Conservation (phyloP, 768 basidiomycete species). For the Hygrocybe coccinea region DNA sequence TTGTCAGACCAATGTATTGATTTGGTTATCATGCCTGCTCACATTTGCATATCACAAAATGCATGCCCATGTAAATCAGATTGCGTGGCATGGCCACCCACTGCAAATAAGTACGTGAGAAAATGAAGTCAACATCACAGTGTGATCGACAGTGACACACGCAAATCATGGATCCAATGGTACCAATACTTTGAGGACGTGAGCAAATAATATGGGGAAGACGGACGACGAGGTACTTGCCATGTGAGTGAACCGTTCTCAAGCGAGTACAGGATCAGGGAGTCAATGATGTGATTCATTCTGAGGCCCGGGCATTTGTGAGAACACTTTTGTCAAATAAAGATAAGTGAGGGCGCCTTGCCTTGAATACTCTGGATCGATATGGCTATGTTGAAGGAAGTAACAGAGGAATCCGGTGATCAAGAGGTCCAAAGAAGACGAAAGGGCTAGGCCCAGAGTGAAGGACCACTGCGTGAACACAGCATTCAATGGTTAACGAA, state of each 20-base stretch:
- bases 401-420: slow-evolving; percentile 44
- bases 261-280: slow-evolving; percentile 47
- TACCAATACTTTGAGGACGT: slow-evolving; percentile 30
- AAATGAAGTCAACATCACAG: neutral
- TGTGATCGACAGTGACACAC: slow-evolving; percentile 25
- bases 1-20: neutral
- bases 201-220: neutral
- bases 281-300: slow-evolving; percentile 44
- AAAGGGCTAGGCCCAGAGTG: slow-evolving; percentile 47
- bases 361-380: too few species aligned
- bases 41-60: slow-evolving; percentile 53
- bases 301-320: slow-evolving; percentile 20
- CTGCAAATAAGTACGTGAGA: slow-evolving; percentile 19
- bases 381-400: slow-evolving; percentile 38
- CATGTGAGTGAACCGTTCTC: slow-evolving; percentile 51
- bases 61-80: slow-evolving; percentile 49
- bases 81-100: slow-evolving; percentile 46
- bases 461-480: slow-evolving; percentile 40
- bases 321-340: neutral
- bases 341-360: too few species aligned
- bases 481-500: neutral
- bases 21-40: slow-evolving; percentile 8
- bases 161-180: slow-evolving; percentile 44
- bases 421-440: slow-evolving; percentile 45
- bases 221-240: slow-evolving; percentile 18